Base-by-base conservation (phyloP, 2,329 filamentous ascomycete species). In the Diaporthe sp. region DNA sequence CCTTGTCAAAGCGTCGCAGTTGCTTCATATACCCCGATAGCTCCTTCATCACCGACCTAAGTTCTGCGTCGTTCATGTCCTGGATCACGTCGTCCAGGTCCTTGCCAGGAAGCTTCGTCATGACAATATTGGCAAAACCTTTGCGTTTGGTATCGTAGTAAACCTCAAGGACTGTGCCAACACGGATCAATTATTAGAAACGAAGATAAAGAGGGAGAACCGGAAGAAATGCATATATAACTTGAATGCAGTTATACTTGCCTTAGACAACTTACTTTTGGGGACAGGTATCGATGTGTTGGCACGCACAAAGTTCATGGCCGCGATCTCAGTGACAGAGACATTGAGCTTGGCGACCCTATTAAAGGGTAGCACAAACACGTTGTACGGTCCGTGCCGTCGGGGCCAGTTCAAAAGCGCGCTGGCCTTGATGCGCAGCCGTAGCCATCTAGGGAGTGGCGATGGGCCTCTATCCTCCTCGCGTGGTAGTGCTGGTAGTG, bases 231-330 rank as follows among this genome's bases (percentile, higher is more conserved):
- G 55, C 5, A 3, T 2, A 10, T 37, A 28, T 34, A 34, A 28
- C 28, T 28, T 28, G 28, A 28, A 13, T 58, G 28, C 13, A 34
- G 15, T 34, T 12, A 28, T 58, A 31, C 7, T 34, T 58, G 1
- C 1, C 7, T 34, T 37, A 9, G 22, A 6, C 5, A 7, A 39
- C 44, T 49, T 67, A 76, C 72, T 63, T 2, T 80, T 49, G 0
- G 83, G 82, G 1, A 86, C 80, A 0, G 83, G 84, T 47, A 85
- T 83, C 0, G 80, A 81, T 2, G 82, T 85, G 6, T 84, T 77
- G 0, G 72, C 79, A 0, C 79, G 78, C 20, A 86, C 57, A 76
- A 81, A 83, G n/a, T 80, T 79, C 79, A 84, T 83, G n/a, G 80
- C 82, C 2, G 82, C 82, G 15, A 82, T 83, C 77, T 86, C 83